phyloP scores from a whole-genome alignment of 495 filamentous ascomycete species.

The Neurospora tetraspora region DNA sequence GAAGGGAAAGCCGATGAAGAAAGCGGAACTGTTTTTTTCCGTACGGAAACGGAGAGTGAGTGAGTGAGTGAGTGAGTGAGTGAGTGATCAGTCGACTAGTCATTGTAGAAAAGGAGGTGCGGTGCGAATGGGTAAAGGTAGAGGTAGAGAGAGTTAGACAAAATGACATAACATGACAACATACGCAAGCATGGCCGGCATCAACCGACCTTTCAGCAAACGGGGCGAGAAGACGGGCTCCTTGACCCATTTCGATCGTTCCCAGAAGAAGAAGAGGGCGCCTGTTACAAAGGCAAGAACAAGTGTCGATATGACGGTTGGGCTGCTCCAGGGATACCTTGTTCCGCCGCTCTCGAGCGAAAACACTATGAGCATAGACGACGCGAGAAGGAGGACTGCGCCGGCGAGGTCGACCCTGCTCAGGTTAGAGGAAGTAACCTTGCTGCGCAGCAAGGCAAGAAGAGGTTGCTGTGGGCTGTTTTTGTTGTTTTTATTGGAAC shows the following conservation, averaged over 20 bases:
- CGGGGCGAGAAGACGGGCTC: slow-evolving; percentile 25
- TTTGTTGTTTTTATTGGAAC: not conserved
- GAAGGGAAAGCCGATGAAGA: slow-evolving; percentile 22
- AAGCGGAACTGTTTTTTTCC: not conserved
- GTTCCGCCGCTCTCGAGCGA: slow-evolving; percentile 22
- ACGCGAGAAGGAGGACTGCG: slow-evolving; percentile 12
- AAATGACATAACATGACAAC: not conserved
- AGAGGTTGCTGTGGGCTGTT: not conserved
- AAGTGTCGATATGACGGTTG: slow-evolving; percentile 14
- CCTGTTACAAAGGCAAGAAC: slow-evolving; percentile 15
- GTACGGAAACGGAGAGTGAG: too few relatives aligned
- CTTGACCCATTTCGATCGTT: slow-evolving; percentile 7
- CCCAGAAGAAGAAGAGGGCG: slow-evolving; percentile 18
- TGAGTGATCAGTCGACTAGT: not conserved
- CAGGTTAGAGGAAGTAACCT: not conserved
- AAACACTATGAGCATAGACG: slow-evolving; percentile 21
- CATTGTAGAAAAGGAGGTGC: not conserved
- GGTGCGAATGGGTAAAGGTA: not conserved
- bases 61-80: too few relatives aligned
- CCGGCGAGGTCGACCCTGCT: slow-evolving; percentile 17
- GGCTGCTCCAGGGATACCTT: slow-evolving; percentile 9
- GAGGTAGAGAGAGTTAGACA: not conserved
- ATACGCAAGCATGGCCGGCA: slow-evolving; percentile 6
- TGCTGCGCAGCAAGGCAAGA: not conserved
- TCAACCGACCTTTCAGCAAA: slow-evolving; percentile 16